Base-by-base conservation (phyloP, 2,329 filamentous ascomycete species). In the Ceratocystis harringtonii region DNA sequence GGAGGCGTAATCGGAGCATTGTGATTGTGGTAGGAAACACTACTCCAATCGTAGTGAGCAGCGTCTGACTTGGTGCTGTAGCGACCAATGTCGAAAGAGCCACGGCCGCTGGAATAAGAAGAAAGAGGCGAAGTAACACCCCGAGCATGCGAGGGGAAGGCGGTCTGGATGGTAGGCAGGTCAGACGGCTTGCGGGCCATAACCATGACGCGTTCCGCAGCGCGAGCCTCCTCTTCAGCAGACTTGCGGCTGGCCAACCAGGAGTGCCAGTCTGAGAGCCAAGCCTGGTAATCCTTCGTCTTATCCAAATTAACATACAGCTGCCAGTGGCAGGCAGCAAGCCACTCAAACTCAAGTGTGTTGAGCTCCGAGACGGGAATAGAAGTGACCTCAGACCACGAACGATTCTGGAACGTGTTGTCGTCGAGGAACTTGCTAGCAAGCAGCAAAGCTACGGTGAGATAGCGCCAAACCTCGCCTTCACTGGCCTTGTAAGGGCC, bases 361-460 rank as follows among this genome's bases (percentile, higher is more conserved):
- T 96, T 96, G 70, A 96, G 81, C 72, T 96, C 90, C 2, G 82
- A 77, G 22, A 96, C 90, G 41, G 86, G 80, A 70, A 96, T 95
- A 68, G 89, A 90, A 75, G 90, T 96, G 63, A 96, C 92, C 73
- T 96, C 92, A 4, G 92, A 90, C 92, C 92, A 96, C 1, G 92
- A 96, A 65, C 90, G 88, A 77, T 96, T 96, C 80, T 96, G 92
- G 76, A 96, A 96, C 5, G 92, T 96, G 77, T 96, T 96, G 79
- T 96, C 92, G 72, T 96, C 92, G 70, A 96, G 79, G 72, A 96
- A 96, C 78, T 96, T 96, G 84, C 90, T 95, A 68, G 90, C 92
- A 64, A 96, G 80, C 63, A 96, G 82, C 66, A 96, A 78, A 6
- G 88, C 85, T 45, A 92, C 88, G 5, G 91, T 95, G 69, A 96